Evolutionary conservation across 2,329 filamentous ascomycete genomes (phyloP).

Genomic region (Neofusicoccum ribis): DNA sequence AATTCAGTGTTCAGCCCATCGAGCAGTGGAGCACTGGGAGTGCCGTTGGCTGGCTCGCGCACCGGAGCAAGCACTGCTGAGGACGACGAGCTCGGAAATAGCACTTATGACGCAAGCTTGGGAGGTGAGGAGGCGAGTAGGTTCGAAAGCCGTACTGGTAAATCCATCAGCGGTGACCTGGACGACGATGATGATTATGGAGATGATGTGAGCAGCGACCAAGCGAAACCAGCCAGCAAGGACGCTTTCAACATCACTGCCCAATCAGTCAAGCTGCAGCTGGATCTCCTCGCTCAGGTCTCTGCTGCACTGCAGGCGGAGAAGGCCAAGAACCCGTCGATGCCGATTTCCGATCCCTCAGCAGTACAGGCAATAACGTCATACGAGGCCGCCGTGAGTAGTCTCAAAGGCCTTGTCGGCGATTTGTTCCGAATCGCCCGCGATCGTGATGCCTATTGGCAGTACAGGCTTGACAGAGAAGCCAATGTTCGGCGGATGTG

Average conservation of each 20-base stretch:
- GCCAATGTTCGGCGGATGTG: conserved; percentile 90
- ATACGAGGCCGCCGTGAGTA: conserved; percentile 87
- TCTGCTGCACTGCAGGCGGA: conserved; percentile 78
- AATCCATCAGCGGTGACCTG: conserved; percentile 59
- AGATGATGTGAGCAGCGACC: conserved; percentile 77
- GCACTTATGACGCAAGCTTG: conserved; percentile 59
- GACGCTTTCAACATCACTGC: conserved; percentile 97
- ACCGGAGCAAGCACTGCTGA: conserved; percentile 52
- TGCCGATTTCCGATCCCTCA: conserved; percentile 73
- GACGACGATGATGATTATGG: conserved; percentile 68
- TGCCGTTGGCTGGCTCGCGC: conserved; percentile 25
- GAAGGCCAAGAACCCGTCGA: conserved; percentile 65
- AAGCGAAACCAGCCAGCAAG: conserved; percentile 69
- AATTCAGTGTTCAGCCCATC: conserved; percentile 8
- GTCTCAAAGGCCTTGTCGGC: conserved; percentile 78
- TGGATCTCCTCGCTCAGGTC: conserved; percentile 86
- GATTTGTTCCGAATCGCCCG: conserved; percentile 89
- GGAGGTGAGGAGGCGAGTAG: conserved; percentile 55
- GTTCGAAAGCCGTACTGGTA: conserved; percentile 51
- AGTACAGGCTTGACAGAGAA: conserved; percentile 89
- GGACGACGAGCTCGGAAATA: conserved; percentile 55
- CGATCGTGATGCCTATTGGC: conserved; percentile 95
- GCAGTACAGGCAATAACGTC: conserved; percentile 76
- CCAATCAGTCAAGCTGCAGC: conserved; percentile 87
- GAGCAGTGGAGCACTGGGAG: background rate